Evolutionary conservation across 2,329 filamentous ascomycete species (phyloP).

Genomic region (Sporothrix brasiliensis): DNA sequence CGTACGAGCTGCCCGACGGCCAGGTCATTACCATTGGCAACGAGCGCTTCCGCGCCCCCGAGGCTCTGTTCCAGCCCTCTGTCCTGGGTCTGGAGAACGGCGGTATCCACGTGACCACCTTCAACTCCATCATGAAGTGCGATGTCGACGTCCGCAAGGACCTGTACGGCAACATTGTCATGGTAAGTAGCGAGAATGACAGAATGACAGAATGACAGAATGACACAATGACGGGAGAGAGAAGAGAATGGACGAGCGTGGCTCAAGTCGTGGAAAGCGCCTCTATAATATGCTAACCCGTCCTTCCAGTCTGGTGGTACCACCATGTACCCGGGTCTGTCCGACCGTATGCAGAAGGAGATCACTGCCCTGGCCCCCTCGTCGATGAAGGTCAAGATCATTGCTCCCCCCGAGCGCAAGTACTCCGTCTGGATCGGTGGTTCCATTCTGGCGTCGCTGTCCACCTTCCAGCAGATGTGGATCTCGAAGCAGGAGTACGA

Average conservation of each 20-base stretch:
- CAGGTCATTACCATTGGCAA: slow-evolving; percentile 99
- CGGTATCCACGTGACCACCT: slow-evolving; percentile 99
- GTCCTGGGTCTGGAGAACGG: slow-evolving; percentile 97
- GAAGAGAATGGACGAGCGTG: neutral
- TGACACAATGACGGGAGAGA: too few relatives aligned
- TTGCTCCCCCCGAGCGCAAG: slow-evolving; percentile 99
- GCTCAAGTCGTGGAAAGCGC: neutral
- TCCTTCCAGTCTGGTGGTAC: slow-evolving; percentile 82
- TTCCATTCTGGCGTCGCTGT: slow-evolving; percentile 98
- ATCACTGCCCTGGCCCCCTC: slow-evolving; percentile 98
- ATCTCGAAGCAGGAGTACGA: slow-evolving; percentile 99
- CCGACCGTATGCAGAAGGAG: slow-evolving; percentile 99
- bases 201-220: neutral
- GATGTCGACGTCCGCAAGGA: slow-evolving; percentile 99
- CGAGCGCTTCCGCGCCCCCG: slow-evolving; percentile 99
- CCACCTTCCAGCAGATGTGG: slow-evolving; percentile 99
- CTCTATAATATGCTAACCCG: slow-evolving; percentile 41
- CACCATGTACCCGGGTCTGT: slow-evolving; percentile 99
- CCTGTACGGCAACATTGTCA: slow-evolving; percentile 99
- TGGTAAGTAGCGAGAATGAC: slow-evolving; percentile 50
- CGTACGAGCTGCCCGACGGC: slow-evolving; percentile 98
- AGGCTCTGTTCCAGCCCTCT: slow-evolving; percentile 99
- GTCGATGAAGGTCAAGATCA: slow-evolving; percentile 99
- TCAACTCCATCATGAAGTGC: slow-evolving; percentile 99
- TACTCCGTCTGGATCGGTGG: slow-evolving; percentile 99